Conservation (phyloP, 768 basidiomycete species). For the Phanerochaete carnosa region DNA sequence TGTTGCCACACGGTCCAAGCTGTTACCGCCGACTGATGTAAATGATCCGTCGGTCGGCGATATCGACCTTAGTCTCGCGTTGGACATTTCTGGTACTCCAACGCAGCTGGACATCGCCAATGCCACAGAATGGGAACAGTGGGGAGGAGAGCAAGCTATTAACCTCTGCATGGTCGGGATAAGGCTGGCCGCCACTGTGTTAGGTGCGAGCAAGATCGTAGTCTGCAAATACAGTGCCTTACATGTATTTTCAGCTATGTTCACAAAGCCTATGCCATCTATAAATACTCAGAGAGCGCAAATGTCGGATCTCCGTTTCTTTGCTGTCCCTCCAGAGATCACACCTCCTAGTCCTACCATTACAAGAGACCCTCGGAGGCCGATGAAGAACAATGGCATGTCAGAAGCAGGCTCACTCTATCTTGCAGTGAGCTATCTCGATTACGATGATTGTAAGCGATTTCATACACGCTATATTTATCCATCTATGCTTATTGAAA, state of each 20-base stretch:
- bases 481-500: not conserved
- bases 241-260: conserved; percentile 31
- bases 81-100: conserved; percentile 28
- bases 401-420: conserved; percentile 35
- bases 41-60: conserved; percentile 29
- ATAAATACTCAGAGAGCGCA: conserved; percentile 34
- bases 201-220: not conserved
- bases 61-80: conserved; percentile 40
- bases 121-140: conserved; percentile 47
- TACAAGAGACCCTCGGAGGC: conserved; percentile 25
- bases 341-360: not conserved
- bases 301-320: conserved; percentile 45
- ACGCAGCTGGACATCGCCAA: conserved; percentile 25
- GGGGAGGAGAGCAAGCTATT: conserved; percentile 58
- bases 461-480: not conserved
- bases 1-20: conserved; percentile 59
- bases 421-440: conserved; percentile 51
- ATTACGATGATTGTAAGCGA: conserved; percentile 59
- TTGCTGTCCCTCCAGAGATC: conserved; percentile 22
- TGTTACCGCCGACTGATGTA: conserved; percentile 36
- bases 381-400: conserved; percentile 16
- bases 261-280: conserved; percentile 42
- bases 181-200: conserved; percentile 23
- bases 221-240: not conserved
- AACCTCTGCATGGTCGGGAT: conserved; percentile 61